These are phyloP conservation scores for Candida pseudoglaebosa DNA, from an alignment of 805 yeast genomes.

Conservation along the genomic window DNA sequence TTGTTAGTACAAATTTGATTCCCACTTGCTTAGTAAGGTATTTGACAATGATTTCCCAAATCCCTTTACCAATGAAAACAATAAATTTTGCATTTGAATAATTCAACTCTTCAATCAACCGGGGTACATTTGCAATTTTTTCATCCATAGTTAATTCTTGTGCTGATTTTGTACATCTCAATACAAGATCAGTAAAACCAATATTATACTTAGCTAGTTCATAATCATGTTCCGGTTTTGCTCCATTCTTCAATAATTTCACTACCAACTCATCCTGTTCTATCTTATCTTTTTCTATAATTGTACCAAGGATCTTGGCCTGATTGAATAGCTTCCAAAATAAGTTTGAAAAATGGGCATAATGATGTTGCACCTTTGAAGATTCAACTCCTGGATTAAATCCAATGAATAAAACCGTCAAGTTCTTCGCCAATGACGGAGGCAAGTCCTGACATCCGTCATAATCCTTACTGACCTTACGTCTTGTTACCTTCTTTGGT, in stretches of 20 bases:
- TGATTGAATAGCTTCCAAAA: constrained; percentile 66
- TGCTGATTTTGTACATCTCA: constrained; percentile 58
- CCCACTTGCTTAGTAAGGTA: constrained; percentile 21
- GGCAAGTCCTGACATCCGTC: constrained; percentile 19
- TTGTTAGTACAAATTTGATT: constrained; percentile 21
- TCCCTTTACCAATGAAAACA: constrained; percentile 69
- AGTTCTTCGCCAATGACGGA: constrained; percentile 26
- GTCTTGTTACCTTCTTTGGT: constrained; percentile 2
- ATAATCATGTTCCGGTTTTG: constrained; percentile 37
- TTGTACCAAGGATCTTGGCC: constrained; percentile 39
- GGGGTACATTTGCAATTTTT: constrained; percentile 51
- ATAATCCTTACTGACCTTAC: constrained; percentile 1
- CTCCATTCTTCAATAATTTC: constrained; percentile 10
- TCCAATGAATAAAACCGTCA: constrained; percentile 56
- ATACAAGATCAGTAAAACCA: constrained; percentile 71
- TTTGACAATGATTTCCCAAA: constrained; percentile 59
- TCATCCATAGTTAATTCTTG: constrained; percentile 50
- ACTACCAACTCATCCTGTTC: constrained; percentile 12
- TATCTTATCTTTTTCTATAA: constrained; percentile 6
- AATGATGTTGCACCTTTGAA: constrained; percentile 59
- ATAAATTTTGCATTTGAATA: constrained; percentile 37
- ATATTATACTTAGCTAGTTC: constrained; percentile 39
- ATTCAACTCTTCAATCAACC: constrained; percentile 44
- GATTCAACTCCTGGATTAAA: constrained; percentile 70
- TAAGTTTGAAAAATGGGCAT: constrained; percentile 64